Conservation (phyloP, 1,284 basidiomycete genomes). For the Sporisorium exsertum region DNA sequence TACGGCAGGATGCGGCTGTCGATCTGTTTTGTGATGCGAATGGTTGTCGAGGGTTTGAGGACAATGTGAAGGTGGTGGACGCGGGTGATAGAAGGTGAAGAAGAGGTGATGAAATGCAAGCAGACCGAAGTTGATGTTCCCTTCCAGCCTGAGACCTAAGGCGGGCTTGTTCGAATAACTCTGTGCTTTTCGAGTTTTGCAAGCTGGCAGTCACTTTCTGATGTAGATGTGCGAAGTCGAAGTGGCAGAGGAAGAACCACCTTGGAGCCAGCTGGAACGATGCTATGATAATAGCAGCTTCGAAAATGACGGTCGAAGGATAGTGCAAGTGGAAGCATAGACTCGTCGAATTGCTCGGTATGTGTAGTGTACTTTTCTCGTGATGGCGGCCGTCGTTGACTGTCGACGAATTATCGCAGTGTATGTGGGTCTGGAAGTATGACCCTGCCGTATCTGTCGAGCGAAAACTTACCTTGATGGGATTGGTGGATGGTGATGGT, state of each 20-base stretch:
- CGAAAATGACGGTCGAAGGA: background rate
- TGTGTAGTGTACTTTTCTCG: background rate
- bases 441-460: conserved; percentile 22
- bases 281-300: background rate
- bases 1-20: conserved; percentile 12
- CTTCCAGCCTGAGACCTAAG: background rate
- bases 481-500: conserved; percentile 46
- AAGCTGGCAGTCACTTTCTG: too few relatives aligned
- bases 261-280: background rate
- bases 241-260: too few relatives aligned
- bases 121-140: background rate
- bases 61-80: background rate
- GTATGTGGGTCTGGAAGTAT: conserved; percentile 13
- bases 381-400: background rate
- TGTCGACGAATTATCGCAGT: background rate
- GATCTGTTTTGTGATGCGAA: conserved; percentile 8
- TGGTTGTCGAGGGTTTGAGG: background rate
- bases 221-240: too few relatives aligned
- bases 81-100: background rate
- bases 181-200: too few relatives aligned
- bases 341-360: background rate
- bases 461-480: conserved; percentile 46
- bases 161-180: too few relatives aligned
- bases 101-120: background rate
- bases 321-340: background rate